Base-by-base conservation (phyloP, 2,329 filamentous ascomycete species). In the Bipolaris bicolor region DNA sequence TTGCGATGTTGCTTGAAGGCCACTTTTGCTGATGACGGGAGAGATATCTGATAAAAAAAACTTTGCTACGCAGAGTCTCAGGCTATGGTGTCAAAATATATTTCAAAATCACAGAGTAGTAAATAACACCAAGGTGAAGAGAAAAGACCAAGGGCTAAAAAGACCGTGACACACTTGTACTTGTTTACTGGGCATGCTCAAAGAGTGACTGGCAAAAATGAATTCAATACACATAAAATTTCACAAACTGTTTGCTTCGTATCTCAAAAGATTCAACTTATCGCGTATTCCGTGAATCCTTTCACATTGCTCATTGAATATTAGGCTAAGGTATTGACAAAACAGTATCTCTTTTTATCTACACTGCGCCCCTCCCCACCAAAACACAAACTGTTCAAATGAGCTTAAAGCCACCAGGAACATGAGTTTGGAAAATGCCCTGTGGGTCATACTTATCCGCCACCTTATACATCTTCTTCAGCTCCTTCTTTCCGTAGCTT, bases 371-470 rank as follows among this genome's bases (percentile, higher is more conserved):
- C 16, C 13, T 9, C 5, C 20, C 20, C 20, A 3, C 20, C 2
- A 16, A 5, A n/a, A n/a, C 10, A 18, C n/a, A 16, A 5, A 5
- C 10, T 3, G 16, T 16, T 49, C n/a, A 62, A 6, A 57, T 62
- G 3, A 67, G 39, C 51, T 69, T 71, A 49, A 71, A 69, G 2
- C 68, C 68, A 7, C 62, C 60, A 7, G 58, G 57, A 5, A 65
- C 54, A 54, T 64, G 64, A 5, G 53, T 65, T 51, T 72, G 70
- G 41, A 71, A 71, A 1, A 71, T 20, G 20, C 66, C 65, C 7
- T 45, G 26, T 0, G 69, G 66, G 52, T 72, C 67, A 47, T 68
- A 69, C 52, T 62, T 67, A 37, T n/a, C 51, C 26, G 63, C 58
- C 1, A 67, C 63, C 20, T 47, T 33, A 29, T 44, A 55, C 36